A percentile compares a stretch with the other conserved stretches of the same genome.
These are phyloP conservation scores for Penicillium sp. DNA, from an alignment of 2,329 filamentous ascomycete genomes.

Conservation along the genomic window DNA sequence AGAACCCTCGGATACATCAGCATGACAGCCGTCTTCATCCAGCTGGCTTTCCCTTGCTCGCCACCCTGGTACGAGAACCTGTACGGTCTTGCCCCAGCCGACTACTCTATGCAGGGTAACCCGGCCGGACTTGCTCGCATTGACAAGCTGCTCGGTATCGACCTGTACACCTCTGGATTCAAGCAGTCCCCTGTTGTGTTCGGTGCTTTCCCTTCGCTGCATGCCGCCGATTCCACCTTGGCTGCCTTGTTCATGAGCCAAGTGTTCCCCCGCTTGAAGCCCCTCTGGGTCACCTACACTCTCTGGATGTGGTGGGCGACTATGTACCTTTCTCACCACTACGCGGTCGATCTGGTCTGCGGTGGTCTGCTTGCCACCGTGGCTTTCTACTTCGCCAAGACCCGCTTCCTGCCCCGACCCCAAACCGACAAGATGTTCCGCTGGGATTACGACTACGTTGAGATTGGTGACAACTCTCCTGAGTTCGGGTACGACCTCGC, in stretches of 20 bases:
- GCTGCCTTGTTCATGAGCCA: slow-evolving; percentile 92
- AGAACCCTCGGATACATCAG: slow-evolving; percentile 92
- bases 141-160: slow-evolving; percentile 84
- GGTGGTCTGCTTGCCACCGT: slow-evolving; percentile 76
- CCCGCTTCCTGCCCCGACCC: slow-evolving; percentile 76
- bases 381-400: slow-evolving; percentile 79
- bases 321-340: slow-evolving; percentile 97
- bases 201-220: slow-evolving; percentile 90
- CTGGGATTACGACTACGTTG: slow-evolving; percentile 95
- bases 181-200: slow-evolving; percentile 89
- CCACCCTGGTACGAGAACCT: slow-evolving; percentile 97
- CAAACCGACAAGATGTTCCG: slow-evolving; percentile 83
- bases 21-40: slow-evolving; percentile 81
- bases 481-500: slow-evolving; percentile 58
- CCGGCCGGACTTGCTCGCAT: slow-evolving; percentile 87
- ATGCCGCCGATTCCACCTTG: slow-evolving; percentile 84
- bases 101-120: slow-evolving; percentile 87
- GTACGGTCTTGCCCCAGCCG: slow-evolving; percentile 85
- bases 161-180: slow-evolving; percentile 91
- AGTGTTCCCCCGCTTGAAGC: slow-evolving; percentile 80
- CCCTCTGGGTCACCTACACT: slow-evolving; percentile 79
- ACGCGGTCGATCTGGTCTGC: slow-evolving; percentile 87
- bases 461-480: slow-evolving; percentile 67
- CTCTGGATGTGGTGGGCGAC: slow-evolving; percentile 98
- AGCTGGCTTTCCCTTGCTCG: slow-evolving; percentile 88